phyloP scores from a whole-genome alignment of 306 rosid species.

The Lupinus albus region DNA sequence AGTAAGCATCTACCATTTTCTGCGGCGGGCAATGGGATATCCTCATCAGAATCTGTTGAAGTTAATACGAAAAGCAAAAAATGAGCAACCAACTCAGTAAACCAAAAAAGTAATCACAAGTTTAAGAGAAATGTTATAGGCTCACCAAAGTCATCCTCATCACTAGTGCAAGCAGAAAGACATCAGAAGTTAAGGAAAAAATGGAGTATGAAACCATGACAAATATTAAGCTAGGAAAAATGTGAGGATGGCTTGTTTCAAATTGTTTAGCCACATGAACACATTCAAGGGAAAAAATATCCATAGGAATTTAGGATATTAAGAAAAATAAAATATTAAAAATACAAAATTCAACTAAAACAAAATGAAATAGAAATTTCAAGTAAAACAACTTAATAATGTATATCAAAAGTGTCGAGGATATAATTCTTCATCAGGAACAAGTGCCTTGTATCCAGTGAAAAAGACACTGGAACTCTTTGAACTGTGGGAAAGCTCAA shows the following conservation, averaged over 20 bases:
- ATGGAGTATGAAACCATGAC: background rate
- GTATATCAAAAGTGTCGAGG: constrained; percentile 45
- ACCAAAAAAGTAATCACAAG: background rate
- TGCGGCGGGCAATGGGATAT: constrained; percentile 28
- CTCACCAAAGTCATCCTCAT: constrained; percentile 54
- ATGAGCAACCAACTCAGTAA: constrained; percentile 5
- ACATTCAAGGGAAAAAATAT: too few relatives aligned
- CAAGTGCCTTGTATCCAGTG: constrained; percentile 62
- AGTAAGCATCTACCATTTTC: constrained; percentile 60
- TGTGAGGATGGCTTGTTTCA: too few relatives aligned
- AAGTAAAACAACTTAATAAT: background rate
- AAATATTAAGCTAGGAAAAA: background rate
- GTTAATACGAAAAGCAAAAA: background rate
- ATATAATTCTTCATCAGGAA: constrained; percentile 56
- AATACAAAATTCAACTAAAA: background rate
- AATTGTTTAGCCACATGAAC: too few relatives aligned
- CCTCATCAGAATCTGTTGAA: constrained; percentile 52
- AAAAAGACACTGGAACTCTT: constrained; percentile 69
- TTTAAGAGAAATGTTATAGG: background rate
- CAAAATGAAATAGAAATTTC: background rate
- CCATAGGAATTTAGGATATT: background rate
- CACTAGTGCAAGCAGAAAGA: constrained; percentile 49
- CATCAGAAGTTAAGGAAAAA: constrained; percentile 53
- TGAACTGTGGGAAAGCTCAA: constrained; percentile 80
- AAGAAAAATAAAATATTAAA: background rate